Base-by-base conservation (phyloP, 176 grass and related monocot species). In the Bothriochloa decipiens region DNA sequence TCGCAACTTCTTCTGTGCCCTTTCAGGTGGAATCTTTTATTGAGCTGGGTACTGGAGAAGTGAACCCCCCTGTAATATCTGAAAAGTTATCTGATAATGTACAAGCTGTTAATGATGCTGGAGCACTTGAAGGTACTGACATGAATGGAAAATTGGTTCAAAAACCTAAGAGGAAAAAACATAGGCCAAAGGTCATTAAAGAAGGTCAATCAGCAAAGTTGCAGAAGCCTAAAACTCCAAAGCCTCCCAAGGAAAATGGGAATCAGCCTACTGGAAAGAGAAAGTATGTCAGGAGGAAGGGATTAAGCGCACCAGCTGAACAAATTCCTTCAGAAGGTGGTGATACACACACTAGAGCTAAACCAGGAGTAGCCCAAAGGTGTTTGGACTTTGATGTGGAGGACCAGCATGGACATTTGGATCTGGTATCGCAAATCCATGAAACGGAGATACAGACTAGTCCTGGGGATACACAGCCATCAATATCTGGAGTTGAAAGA, bases 111-210 rank as follows among this genome's bases (percentile, higher is more conserved):
- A 32, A 89, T 70, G 55, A 60, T 32, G 65, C 66, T 41, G 77
- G 28, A 75, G 78, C 5, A 17, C 72, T 32, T 70, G 87, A 94
- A 80, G 80, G 72, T 70, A 87, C 82, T 84, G 91, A 90, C 35
- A 68, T 80, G 52, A 97, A 88, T 66, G 88, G 72, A 67, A 94
- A 85, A 61, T 76, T 81, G n/a, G 83, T 80, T 76, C 83, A 94
- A 43, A 94, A 92, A 41, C 74, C 79, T 39, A 94, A 86, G 80
- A 89, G 88, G 69, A 92, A 79, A 79, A 97, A 89, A 47, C 88
- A 89, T n/a, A 91, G 92, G 76, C 94, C 94, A n/a, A 97, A 97
- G 81, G 92, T 97, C 71, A 67, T 92, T 43, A 86, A 62, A n/a
- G n/a, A n/a, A 84, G 82, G 79, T 75, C 87, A 92, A 72, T 61